A percentile compares a stretch with the other conserved stretches of the same genome.
Evolutionary conservation across 2,329 filamentous ascomycete species (phyloP).

Genomic region (Parastagonospora avenae): DNA sequence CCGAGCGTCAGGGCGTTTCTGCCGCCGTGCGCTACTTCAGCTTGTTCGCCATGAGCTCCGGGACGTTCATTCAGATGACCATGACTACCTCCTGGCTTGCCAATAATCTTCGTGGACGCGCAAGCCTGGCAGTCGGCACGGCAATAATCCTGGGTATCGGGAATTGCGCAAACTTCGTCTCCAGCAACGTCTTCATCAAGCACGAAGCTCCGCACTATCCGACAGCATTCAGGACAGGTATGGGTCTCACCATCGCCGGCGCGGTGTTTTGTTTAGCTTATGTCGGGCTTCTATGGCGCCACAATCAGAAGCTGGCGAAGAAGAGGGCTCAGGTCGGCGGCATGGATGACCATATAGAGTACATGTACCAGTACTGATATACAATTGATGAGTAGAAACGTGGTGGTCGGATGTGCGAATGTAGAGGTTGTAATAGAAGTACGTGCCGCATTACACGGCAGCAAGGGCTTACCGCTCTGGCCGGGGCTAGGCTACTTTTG

Average conservation of each 20-base stretch:
- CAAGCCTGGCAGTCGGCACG: conserved; percentile 25
- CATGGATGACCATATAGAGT: conserved; percentile 31
- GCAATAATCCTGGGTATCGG: conserved; percentile 48
- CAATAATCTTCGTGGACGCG: conserved; percentile 53
- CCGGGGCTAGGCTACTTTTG: too few relatives aligned
- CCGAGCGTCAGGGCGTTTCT: conserved; percentile 49
- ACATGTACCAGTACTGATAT: conserved; percentile 30
- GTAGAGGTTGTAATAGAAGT: not conserved
- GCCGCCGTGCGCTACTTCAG: conserved; percentile 57
- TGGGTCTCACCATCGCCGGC: conserved; percentile 40
- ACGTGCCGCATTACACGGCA: too few relatives aligned
- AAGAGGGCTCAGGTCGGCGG: conserved; percentile 23
- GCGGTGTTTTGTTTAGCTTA: conserved; percentile 17
- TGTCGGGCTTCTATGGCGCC: conserved; percentile 55
- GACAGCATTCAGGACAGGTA: conserved; percentile 38
- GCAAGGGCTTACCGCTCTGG: too few relatives aligned
- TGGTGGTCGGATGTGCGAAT: not conserved
- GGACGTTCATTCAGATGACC: conserved; percentile 60
- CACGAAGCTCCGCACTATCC: conserved; percentile 32
- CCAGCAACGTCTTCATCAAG: conserved; percentile 47
- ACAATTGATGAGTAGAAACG: not conserved
- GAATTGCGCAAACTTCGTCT: conserved; percentile 62
- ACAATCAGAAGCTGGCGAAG: conserved; percentile 54
- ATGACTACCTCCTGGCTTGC: conserved; percentile 58
- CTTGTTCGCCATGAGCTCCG: conserved; percentile 35